Evolutionary conservation across 495 filamentous ascomycete genomes (phyloP).

Genomic region (Cercophora sp.): DNA sequence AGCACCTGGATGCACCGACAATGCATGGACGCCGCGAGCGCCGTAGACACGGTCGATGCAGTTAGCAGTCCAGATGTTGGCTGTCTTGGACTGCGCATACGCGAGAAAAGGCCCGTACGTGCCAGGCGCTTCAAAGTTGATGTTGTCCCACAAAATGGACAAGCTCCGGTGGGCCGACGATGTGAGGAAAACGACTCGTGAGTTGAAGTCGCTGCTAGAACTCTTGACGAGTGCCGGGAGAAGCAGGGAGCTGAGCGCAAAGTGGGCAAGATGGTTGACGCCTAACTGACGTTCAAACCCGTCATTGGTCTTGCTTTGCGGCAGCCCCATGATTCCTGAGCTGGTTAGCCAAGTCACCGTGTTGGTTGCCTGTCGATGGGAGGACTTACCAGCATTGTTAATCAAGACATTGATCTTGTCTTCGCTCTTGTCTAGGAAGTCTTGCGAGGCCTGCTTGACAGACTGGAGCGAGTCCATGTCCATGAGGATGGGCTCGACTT

Average conservation of each 20-base stretch:
- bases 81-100: constrained; percentile 11
- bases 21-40: background rate
- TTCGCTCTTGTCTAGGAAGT: constrained; percentile 19
- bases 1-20: constrained; percentile 1
- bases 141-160: background rate
- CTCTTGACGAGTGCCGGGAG: background rate
- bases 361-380: no score
- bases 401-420: constrained; percentile 30
- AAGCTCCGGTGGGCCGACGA: constrained; percentile 2
- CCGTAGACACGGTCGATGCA: constrained; percentile 12
- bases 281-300: constrained; percentile 43
- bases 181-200: constrained; percentile 3
- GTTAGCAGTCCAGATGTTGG: constrained; percentile 13
- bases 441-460: background rate
- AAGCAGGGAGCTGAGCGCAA: background rate
- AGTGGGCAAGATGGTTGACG: constrained; percentile 13
- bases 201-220: constrained; percentile 3
- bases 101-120: constrained; percentile 1
- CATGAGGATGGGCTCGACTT: constrained; percentile 18
- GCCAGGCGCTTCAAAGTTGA: constrained; percentile 5
- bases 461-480: constrained; percentile 18
- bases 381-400: constrained; percentile 23
- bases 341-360: no score
- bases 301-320: constrained; percentile 35
- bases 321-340: constrained; percentile 35